Evolutionary conservation across 2,329 filamentous ascomycete genomes (phyloP).

Genomic region (Colletotrichum sp.): DNA sequence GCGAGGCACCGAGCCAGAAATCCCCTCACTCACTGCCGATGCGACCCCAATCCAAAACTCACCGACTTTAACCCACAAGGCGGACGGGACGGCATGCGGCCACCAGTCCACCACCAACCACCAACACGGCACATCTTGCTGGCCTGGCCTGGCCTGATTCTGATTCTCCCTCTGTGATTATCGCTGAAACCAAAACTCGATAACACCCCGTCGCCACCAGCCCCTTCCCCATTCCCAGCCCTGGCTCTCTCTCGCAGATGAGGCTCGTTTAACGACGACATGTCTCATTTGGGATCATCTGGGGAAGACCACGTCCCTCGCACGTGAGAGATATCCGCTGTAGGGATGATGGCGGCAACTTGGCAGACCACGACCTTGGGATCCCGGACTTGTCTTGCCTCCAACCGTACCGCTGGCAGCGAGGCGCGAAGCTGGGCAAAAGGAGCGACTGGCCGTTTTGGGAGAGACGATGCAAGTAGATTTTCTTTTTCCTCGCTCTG

Average conservation of each 20-base stretch:
- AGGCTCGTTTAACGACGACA: slow-evolving; percentile 12
- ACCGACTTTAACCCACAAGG: slow-evolving; percentile 16
- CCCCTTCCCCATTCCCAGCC: not conserved
- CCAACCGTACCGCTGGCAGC: not conserved
- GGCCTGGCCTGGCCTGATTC: not conserved
- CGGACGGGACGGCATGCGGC: not conserved
- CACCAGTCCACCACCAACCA: not conserved
- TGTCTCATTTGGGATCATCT: slow-evolving; percentile 15
- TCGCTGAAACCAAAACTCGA: slow-evolving; percentile 4
- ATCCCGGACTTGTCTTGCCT: not conserved
- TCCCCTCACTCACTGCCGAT: slow-evolving; percentile 5
- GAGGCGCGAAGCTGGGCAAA: not conserved
- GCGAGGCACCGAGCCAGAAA: not conserved
- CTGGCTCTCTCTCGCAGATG: not conserved
- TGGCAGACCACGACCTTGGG: not conserved
- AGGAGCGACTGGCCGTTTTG: not conserved
- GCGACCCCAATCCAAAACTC: slow-evolving; percentile 16
- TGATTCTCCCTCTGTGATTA: not conserved
- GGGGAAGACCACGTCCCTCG: slow-evolving; percentile 17
- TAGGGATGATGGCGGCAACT: slow-evolving; percentile 13
- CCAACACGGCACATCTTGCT: not conserved
- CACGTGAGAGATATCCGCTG: slow-evolving; percentile 9
- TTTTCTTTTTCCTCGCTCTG: not conserved
- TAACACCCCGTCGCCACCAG: not conserved
- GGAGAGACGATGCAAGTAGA: not conserved